Base-by-base conservation (phyloP, 2,329 filamentous ascomycete species). In the Xylariaceae sp. region DNA sequence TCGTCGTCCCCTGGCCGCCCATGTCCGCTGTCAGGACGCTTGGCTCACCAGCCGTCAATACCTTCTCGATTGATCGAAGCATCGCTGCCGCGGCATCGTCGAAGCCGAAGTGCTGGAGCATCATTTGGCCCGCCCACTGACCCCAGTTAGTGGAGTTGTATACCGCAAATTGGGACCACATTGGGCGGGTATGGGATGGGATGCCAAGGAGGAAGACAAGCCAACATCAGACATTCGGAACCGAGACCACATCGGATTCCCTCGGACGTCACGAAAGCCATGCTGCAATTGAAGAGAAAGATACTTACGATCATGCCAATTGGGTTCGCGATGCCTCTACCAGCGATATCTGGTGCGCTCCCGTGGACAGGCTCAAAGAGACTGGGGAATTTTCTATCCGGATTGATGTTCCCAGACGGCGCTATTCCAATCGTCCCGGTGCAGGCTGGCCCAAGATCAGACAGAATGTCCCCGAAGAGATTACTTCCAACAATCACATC, bases 341-440 rank as follows among this genome's bases (percentile, higher is more conserved):
- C 76, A 1, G 72, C 72, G 35, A 82, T 80, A 41, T 81, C 77
- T 3, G 75, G 76, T 0, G 75, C 77, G 18, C 68, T 75, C 8
- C 76, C 77, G 41, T 80, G 76, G 22, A 78, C 72, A 10, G 76
- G 74, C 57, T 79, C 75, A 39, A 78, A 80, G 60, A 80, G 70
- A 37, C 68, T 75, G 0, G 77, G 77, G 39, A 75, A 70, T 42
- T 68, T 50, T 12, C 72, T 61, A 3, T 70, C 76, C 1, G 76
- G 75, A 45, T 80, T 75, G 12, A 81, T 63, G 41, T 79, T 80
- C 3, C 63, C 71, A 0, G 76, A 79, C 2, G 77, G 77, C 1
- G 77, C 77, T 40, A 82, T 80, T 5, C 77, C 77, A 39, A 82
- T 81, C 1, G 72, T 77, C 1, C 77, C 78, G 4, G 76, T 76